These are phyloP conservation scores for Ogataea polymorpha DNA, from an alignment of 805 yeast genomes.

Conservation along the genomic window DNA sequence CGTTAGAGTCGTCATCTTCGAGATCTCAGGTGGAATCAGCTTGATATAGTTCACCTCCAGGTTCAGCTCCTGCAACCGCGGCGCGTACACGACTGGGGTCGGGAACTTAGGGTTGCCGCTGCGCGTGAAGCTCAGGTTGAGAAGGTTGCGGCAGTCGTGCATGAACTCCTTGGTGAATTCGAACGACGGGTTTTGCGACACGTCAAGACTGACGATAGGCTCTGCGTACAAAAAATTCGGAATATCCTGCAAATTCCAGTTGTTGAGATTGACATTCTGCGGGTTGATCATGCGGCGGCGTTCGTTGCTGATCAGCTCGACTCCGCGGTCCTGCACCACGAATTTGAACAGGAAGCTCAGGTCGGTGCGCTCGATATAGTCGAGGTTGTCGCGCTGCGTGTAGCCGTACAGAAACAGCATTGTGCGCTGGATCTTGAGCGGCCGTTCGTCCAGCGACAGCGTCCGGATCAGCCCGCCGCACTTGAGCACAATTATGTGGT, in stretches of 20 bases:
- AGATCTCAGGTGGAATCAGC: conserved; percentile 54
- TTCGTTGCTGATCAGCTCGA: conserved; percentile 36
- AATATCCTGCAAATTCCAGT: conserved; percentile 74
- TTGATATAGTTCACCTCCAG: conserved; percentile 76
- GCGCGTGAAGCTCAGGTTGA: conserved; percentile 62
- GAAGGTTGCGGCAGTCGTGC: conserved; percentile 70
- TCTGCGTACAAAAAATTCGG: conserved; percentile 81
- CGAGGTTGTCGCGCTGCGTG: conserved; percentile 68
- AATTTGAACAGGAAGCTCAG: conserved; percentile 79
- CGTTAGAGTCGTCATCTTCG: conserved; percentile 51
- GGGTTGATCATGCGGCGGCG: conserved; percentile 50
- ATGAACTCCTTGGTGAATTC: conserved; percentile 81
- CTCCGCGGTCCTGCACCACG: conserved; percentile 67
- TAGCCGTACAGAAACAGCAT: conserved; percentile 75
- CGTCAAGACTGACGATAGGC: conserved; percentile 77
- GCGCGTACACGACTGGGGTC: conserved; percentile 64
- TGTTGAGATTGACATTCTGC: conserved; percentile 68
- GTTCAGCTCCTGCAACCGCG: conserved; percentile 62
- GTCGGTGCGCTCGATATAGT: conserved; percentile 80
- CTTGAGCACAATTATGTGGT: conserved; percentile 70
- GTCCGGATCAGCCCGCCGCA: conserved; percentile 76
- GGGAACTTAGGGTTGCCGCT: conserved; percentile 79
- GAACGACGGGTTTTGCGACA: conserved; percentile 83
- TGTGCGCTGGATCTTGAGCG: conserved; percentile 73
- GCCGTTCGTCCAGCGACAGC: conserved; percentile 68